phyloP scores from a whole-genome alignment of 2,329 filamentous ascomycete genomes.

The Ceratocystis papillata region DNA sequence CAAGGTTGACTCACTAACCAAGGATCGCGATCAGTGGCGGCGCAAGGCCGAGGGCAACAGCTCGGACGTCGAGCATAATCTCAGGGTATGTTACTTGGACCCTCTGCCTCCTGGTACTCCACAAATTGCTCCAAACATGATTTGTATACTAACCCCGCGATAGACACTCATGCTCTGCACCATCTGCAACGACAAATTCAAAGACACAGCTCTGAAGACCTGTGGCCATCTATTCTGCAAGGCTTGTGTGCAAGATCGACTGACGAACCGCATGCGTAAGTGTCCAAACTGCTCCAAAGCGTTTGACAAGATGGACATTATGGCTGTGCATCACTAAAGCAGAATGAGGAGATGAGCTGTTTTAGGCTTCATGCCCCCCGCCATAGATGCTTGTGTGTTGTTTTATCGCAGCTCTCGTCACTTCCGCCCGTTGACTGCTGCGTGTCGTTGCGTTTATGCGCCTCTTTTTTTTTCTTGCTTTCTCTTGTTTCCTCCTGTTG shows the following conservation, averaged over 20 bases:
- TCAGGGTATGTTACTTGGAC: slow-evolving; percentile 55
- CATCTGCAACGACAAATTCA: slow-evolving; percentile 85
- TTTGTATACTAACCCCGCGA: not conserved
- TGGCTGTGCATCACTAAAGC: slow-evolving; percentile 50
- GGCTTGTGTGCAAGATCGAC: slow-evolving; percentile 77
- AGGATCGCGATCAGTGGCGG: slow-evolving; percentile 79
- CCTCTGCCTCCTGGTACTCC: not conserved
- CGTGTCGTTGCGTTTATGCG: not conserved
- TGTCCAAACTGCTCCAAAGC: slow-evolving; percentile 88
- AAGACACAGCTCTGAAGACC: slow-evolving; percentile 84
- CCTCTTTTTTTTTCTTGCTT: not conserved
- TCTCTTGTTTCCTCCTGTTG: not conserved
- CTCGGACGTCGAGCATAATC: slow-evolving; percentile 70
- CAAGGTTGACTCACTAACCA: slow-evolving; percentile 65
- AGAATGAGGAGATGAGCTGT: too few relatives aligned
- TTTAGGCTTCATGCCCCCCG: too few relatives aligned
- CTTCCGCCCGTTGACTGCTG: not conserved
- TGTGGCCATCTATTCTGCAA: slow-evolving; percentile 94
- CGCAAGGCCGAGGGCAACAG: slow-evolving; percentile 70
- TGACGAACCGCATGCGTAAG: slow-evolving; percentile 82
- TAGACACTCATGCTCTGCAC: slow-evolving; percentile 54
- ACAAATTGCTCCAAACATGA: not conserved
- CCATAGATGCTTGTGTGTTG: too few relatives aligned
- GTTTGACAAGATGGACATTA: slow-evolving; percentile 84
- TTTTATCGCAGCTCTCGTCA: too few relatives aligned